A percentile compares a stretch with the other conserved stretches of the same genome.
phyloP scores from a whole-genome alignment of 2,329 filamentous ascomycete species.

The Hypoxylon sp. region DNA sequence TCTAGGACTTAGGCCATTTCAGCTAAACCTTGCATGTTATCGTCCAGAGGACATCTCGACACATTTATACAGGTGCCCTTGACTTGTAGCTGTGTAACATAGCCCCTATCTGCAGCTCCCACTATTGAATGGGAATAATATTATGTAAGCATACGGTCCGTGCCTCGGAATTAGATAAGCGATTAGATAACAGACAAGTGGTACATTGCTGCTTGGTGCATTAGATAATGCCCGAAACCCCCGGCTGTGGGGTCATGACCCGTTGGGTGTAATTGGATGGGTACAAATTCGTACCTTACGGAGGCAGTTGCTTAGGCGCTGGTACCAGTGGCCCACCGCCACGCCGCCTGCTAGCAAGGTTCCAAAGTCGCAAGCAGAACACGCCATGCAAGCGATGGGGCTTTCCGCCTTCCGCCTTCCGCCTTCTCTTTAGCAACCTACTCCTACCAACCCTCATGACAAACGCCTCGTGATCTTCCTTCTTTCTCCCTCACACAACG shows the following conservation, averaged over 20 bases:
- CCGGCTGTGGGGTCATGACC: constrained; percentile 2
- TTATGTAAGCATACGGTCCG: background rate
- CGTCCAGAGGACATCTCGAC: too few relatives aligned
- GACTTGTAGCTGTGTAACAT: background rate
- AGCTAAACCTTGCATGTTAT: too few relatives aligned
- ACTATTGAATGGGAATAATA: background rate
- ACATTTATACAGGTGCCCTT: background rate
- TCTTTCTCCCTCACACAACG: constrained; percentile 21
- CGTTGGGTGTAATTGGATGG: background rate
- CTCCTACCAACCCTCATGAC: constrained; percentile 27
- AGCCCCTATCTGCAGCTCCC: constrained; percentile 1
- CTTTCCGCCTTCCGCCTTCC: constrained; percentile 12
- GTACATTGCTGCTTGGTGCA: too few relatives aligned
- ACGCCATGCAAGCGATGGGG: constrained; percentile 22
- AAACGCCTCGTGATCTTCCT: constrained; percentile 37
- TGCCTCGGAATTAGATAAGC: constrained; percentile 11
- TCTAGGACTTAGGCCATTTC: too few relatives aligned
- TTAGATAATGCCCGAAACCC: background rate
- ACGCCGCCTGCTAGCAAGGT: constrained; percentile 29
- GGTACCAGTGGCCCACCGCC: constrained; percentile 41
- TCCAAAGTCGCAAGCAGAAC: background rate
- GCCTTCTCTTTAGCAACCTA: constrained; percentile 26
- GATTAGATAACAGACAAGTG: constrained; percentile 22
- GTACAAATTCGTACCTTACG: constrained; percentile 5
- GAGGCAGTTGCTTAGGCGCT: constrained; percentile 8